Evolutionary conservation across 805 yeast species (phyloP), one percentile per base, ranked within the genome.

Genomic region (Pichia eremophila): DNA sequence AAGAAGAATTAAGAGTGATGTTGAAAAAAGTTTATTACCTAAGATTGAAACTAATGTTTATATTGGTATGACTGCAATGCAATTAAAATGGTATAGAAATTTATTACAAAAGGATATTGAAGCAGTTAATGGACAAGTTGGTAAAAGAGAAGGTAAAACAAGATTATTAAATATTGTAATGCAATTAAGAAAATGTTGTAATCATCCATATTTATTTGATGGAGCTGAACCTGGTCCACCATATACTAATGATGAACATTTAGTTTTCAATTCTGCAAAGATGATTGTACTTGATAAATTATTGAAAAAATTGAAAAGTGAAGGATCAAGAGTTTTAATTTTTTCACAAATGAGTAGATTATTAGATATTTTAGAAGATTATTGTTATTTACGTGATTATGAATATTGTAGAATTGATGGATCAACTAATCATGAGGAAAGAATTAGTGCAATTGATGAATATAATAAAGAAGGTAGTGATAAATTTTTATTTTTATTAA

Each of bases 211-310:
- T 64, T 69, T 91, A 46, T 93, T 93, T 60, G 98, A 91, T 63
- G 98, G 99, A n/a, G 99, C 98, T 1, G 98, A 90, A 65, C 98
- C 97, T 0, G 98, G 98, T 10, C 98, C 98, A 1, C 98, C 98
- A 1, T 91, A 74, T 60, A 91, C 97, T 1, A 91, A 95, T 1
- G 97, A 89, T 64, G 97, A 90, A 64, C 98, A 91, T 66, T 72
- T 91, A 53, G 82, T 90, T n/a, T 81, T 58, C 69, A 91, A 91
- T 62, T 75, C 95, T 8, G 96, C 95, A 31, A 90, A 90, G 63
- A 85, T 90, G 90, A 74, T 85, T 46, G 86, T 91, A 35, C 68
- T 90, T 47, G 98, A 90, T 62, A 87, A 87, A 59, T 70, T 90
- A 60, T 67, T 91, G 55, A 80, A 79, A 54, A 82, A 85, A 55